Percentiles rank a stretch among this genome's conserved stretches.
These are phyloP conservation scores for Penicillium sp. DNA, from an alignment of 2,329 filamentous ascomycete species.

Conservation along the genomic window DNA sequence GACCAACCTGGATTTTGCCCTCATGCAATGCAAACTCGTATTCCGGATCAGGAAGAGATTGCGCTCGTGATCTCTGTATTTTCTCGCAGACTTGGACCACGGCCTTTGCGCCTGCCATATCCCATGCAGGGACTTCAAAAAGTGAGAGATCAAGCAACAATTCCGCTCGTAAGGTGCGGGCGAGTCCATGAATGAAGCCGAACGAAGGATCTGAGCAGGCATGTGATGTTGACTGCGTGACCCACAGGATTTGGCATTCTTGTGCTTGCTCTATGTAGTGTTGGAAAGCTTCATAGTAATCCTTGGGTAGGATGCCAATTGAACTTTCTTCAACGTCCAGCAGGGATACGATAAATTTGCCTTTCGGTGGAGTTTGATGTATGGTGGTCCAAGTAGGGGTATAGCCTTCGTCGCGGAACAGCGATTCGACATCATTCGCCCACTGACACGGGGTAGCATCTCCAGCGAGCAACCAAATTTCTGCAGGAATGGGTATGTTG, in stretches of 20 bases:
- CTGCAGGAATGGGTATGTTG: neutral
- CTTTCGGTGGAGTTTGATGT: neutral
- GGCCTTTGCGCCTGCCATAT: neutral
- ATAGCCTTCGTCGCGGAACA: neutral
- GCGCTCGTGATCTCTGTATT: neutral
- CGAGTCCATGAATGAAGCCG: constrained; percentile 12
- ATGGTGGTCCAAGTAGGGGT: neutral
- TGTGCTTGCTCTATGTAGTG: neutral
- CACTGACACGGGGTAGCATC: neutral
- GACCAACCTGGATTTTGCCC: constrained; percentile 10
- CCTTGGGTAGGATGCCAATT: neutral
- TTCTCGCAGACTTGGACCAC: constrained; percentile 5
- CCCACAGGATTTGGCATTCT: constrained; percentile 11
- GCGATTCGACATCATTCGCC: neutral
- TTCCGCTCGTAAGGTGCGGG: constrained; percentile 12
- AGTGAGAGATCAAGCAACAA: constrained; percentile 7
- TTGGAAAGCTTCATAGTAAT: neutral
- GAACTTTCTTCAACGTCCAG: neutral
- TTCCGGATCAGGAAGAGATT: constrained; percentile 1
- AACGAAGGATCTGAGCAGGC: constrained; percentile 10
- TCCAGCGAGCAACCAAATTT: neutral
- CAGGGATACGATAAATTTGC: neutral
- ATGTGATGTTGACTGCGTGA: constrained; percentile 5
- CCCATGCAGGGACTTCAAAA: constrained; percentile 11
- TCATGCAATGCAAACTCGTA: constrained; percentile 11